Evolutionary conservation across 73 alveolate genomes (phyloP), one percentile per base, ranked within the genome.

Genomic region (Blepharisma japonicum): DNA sequence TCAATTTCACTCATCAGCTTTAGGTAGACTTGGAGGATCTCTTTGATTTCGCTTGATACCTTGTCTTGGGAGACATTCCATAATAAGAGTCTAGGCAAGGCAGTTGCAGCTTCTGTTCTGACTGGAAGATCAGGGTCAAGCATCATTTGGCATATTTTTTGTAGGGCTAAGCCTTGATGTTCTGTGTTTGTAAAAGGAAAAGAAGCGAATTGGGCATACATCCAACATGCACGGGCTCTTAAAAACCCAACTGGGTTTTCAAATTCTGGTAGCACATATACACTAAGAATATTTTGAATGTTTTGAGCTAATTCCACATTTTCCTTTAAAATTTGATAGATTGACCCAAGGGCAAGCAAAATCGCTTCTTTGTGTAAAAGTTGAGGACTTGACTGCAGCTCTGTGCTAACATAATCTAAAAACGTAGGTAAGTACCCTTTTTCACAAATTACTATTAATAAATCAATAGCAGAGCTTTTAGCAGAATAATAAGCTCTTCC

Each of bases 1-100:
- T 89, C 95, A 55, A 89, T 89, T 66, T 89, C 95, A 23, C 80
- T 61, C 88, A 89, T 89, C 6, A 85, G 76, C 66, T 84, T 79
- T 2, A 88, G 71, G 66, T 88, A 88, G 11, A 48, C 53, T 53
- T 79, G 76, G 7, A 88, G 82, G 70, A 88, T 47, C 0, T 80
- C 50, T 45, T 78, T 77, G 11, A 88, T 61, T 11, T 55, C 83
- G 8, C 90, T 85, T 70, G 77, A 70, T 39, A 88, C 23, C 20
- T 80, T 20, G 32, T 72, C 79, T 18, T 55, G 38, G 55, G 85
- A 71, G 4, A 20, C 83, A 25, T 84, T 80, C 47, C 82, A 61
- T 11, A 55, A 21, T 14, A 87, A 56, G 6, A 88, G 79, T 77
- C 79, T 88, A 66, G 82, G 85, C 45, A 88, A 49, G 5, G 86